phyloP scores from a whole-genome alignment of 768 basidiomycete species.

The Pleurotus tuber-regium region DNA sequence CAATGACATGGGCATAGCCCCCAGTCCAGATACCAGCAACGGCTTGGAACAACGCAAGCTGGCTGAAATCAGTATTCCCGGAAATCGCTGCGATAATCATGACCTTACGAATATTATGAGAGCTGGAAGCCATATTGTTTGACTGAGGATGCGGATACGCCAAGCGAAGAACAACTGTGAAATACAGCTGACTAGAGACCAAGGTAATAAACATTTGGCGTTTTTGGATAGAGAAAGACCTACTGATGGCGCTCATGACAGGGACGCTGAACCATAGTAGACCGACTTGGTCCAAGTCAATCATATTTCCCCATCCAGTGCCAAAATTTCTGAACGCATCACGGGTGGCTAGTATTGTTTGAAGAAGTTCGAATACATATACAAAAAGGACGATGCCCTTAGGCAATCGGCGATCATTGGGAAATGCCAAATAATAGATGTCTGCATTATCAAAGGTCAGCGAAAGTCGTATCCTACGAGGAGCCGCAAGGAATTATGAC shows the following conservation, averaged over 20 bases:
- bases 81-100: background rate
- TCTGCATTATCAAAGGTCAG: no score
- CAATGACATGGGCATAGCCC: constrained; percentile 9
- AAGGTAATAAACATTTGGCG: background rate
- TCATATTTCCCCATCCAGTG: constrained; percentile 23
- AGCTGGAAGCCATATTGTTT: constrained; percentile 7
- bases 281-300: constrained; percentile 17
- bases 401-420: constrained; percentile 18
- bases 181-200: constrained; percentile 17
- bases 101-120: constrained; percentile 4
- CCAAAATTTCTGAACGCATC: constrained; percentile 25
- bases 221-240: background rate
- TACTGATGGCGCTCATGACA: constrained; percentile 20
- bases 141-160: constrained; percentile 16
- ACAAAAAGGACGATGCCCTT: constrained; percentile 21
- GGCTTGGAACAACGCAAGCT: constrained; percentile 15
- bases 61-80: background rate
- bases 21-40: constrained; percentile 15
- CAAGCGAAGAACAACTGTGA: constrained; percentile 20
- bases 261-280: constrained; percentile 25
- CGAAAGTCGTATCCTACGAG: no score
- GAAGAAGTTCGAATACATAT: constrained; percentile 17
- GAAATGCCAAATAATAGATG: constrained; percentile 27
- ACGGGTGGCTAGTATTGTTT: constrained; percentile 20
- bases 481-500: background rate